Base-by-base conservation (phyloP, 108 stramenopile species). In the Cyclotella choctawhatcheeana region DNA sequence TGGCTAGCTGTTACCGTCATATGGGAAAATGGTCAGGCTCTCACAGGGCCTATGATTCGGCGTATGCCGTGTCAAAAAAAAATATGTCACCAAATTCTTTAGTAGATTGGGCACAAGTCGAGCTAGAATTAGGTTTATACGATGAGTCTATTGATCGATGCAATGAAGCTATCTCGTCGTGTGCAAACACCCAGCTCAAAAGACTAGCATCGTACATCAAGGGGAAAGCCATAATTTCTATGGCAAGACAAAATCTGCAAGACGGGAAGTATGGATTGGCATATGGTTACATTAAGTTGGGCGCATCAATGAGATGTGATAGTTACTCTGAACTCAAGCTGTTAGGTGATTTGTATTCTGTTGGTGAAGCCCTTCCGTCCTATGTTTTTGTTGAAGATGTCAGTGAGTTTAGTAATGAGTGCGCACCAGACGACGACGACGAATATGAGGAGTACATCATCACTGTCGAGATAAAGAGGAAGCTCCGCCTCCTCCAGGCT, bases 321-420 rank as follows among this genome's bases (percentile, higher is more conserved):
- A 26, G 40, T 51, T 76, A 63, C 47, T 89, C 86, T 58, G 74
- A 71, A 33, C 44, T 65, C 18, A 92, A 92, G 52, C 83, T 89
- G 0, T 74, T 88, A n/a, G 91, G 91, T 29, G 91, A 92, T 70
- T 55, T 92, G 25, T 85, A 85, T 59, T 84, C 91, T 34, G 83
- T 84, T 58, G 86, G 84, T 63, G 82, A 82, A 29, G 55, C 60
- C 16, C 67, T 92, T 5, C 91, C 91, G 14, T 43, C 74, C 1
- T 72, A 84, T 65, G 74, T 88, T 7, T 89, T 89, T 73, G 25
- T 14, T 56, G 13, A 27, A 3, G 21, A n/a, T 5, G 0, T 6
- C 25, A 34, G n/a, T n/a, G n/a, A n/a, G n/a, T n/a, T n/a, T n/a
- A n/a, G n/a, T n/a, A n/a, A n/a, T n/a, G n/a, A n/a, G n/a, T n/a